Evolutionary conservation across 1,139 yeast species (phyloP).

Genomic region (Suhomyces bokatorum): DNA sequence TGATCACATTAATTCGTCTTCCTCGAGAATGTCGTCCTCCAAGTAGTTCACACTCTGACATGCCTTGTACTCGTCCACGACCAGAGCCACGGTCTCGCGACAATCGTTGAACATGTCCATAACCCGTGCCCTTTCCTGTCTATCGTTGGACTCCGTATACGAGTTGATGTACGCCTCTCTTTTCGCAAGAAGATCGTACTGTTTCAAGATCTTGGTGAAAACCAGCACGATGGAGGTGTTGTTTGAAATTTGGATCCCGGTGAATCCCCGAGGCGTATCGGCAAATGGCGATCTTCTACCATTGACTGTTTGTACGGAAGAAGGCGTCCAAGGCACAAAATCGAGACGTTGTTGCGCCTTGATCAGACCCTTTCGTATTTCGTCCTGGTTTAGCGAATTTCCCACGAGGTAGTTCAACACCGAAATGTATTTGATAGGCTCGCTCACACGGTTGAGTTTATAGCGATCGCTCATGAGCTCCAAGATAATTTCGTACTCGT

Average conservation of each 20-base stretch:
- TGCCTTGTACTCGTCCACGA: conserved; percentile 70
- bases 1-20: conserved; percentile 16
- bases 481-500: conserved; percentile 82
- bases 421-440: conserved; percentile 58
- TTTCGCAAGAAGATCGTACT: conserved; percentile 77
- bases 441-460: conserved; percentile 62
- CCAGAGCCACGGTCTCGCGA: conserved; percentile 64
- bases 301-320: conserved; percentile 75
- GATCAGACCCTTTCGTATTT: conserved; percentile 75
- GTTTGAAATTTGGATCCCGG: conserved; percentile 80
- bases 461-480: conserved; percentile 79
- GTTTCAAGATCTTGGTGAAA: conserved; percentile 65
- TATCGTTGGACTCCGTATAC: conserved; percentile 58
- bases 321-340: conserved; percentile 87
- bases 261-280: conserved; percentile 34
- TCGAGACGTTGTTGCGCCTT: conserved; percentile 76
- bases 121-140: conserved; percentile 44
- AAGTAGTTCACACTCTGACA: conserved; percentile 59
- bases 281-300: conserved; percentile 70
- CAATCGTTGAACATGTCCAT: conserved; percentile 80
- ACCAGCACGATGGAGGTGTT: conserved; percentile 70
- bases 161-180: conserved; percentile 85
- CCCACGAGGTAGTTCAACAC: conserved; percentile 80
- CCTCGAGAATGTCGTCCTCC: conserved; percentile 39
- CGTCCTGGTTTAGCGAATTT: conserved; percentile 58